Evolutionary conservation across 2,329 filamentous ascomycete genomes (phyloP).

Genomic region (Ophiosphaerella korrae): DNA sequence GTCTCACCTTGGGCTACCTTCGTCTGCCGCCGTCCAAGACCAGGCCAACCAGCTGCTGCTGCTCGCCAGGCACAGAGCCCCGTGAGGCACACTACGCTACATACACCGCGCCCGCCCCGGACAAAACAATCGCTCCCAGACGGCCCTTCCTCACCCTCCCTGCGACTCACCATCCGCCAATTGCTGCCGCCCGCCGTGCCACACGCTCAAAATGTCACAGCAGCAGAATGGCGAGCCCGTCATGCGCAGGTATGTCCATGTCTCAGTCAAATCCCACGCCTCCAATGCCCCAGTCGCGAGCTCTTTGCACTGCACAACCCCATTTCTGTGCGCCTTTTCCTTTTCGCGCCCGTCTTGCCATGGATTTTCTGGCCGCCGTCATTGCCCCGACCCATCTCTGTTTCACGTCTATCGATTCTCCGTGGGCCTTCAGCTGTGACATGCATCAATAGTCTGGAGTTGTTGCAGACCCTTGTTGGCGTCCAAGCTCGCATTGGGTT

Average conservation of each 20-base stretch:
- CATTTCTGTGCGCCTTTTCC: neutral
- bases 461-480: conserved; percentile 33
- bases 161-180: neutral
- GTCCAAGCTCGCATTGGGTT: conserved; percentile 47
- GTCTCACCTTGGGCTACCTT: conserved; percentile 9
- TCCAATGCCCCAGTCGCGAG: conserved; percentile 5
- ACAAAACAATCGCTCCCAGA: neutral
- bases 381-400: neutral
- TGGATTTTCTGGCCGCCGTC: neutral
- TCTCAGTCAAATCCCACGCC: conserved; percentile 9
- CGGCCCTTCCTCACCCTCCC: neutral
- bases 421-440: conserved; percentile 12
- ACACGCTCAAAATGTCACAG: conserved; percentile 42
- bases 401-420: neutral
- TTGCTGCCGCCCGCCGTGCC: conserved; percentile 6
- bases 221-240: conserved; percentile 56
- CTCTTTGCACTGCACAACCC: neutral
- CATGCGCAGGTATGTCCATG: conserved; percentile 66
- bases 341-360: neutral
- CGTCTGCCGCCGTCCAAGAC: conserved; percentile 9
- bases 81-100: conserved; percentile 6
- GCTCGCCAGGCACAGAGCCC: conserved; percentile 4
- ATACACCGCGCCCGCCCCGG: neutral
- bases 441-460: conserved; percentile 29
- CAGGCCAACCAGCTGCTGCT: conserved; percentile 6